These are phyloP conservation scores for Fusarium scirpi DNA, from an alignment of 2,329 filamentous ascomycete species.

Conservation along the genomic window DNA sequence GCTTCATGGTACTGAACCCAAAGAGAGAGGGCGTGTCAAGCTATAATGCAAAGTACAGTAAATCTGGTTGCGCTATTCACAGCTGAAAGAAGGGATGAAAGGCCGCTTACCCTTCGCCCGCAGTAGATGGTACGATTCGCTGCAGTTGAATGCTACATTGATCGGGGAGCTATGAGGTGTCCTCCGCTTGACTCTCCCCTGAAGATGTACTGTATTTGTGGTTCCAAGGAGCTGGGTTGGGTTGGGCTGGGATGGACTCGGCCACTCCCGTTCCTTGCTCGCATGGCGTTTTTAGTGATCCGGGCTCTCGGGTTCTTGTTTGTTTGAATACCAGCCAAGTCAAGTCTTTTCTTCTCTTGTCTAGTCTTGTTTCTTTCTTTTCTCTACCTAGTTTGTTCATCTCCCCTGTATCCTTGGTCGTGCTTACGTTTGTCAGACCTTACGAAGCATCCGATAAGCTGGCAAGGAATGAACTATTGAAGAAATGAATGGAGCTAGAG, in stretches of 20 bases:
- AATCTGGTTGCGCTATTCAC: background rate
- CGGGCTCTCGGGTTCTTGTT: constrained; percentile 7
- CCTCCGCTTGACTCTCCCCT: background rate
- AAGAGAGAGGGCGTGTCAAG: background rate
- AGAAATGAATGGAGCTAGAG: background rate
- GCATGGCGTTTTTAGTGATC: constrained; percentile 22
- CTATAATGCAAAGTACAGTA: background rate
- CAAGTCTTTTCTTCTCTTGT: no score
- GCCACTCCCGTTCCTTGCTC: constrained; percentile 41
- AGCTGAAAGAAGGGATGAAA: background rate
- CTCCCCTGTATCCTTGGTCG: background rate
- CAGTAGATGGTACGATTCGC: background rate
- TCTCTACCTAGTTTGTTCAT: background rate
- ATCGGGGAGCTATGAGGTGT: background rate
- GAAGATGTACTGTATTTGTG: background rate
- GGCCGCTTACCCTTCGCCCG: background rate
- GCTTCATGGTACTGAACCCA: background rate
- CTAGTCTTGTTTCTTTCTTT: background rate
- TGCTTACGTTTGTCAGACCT: background rate
- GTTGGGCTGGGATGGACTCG: background rate
- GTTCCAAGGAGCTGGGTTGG: constrained; percentile 4
- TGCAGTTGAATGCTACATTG: background rate
- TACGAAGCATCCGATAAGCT: background rate
- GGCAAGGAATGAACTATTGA: background rate
- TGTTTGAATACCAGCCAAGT: background rate